phyloP scores from a whole-genome alignment of 78 protist genomes.

The Dictyostelium brefeldianum region DNA sequence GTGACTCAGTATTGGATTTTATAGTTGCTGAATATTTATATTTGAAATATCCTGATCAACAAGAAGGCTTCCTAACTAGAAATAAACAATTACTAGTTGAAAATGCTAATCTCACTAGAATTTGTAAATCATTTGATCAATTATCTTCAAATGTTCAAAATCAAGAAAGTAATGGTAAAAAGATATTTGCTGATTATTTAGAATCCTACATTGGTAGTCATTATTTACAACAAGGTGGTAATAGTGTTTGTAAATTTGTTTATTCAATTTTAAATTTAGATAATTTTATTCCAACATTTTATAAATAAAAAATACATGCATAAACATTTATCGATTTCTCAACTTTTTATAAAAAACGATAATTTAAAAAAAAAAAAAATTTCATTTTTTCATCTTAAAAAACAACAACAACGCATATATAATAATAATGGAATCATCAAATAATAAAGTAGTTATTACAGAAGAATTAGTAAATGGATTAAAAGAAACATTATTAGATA shows the following conservation, averaged over 20 bases:
- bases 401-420: not conserved
- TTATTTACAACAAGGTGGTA: conserved; percentile 6
- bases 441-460: conserved; percentile 1
- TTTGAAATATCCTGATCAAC: conserved; percentile 8
- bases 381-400: not conserved
- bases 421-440: not conserved
- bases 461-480: conserved; percentile 28
- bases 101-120: not conserved
- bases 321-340: not conserved
- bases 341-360: not conserved
- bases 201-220: conserved; percentile 50
- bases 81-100: not conserved
- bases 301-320: no score
- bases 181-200: conserved; percentile 38
- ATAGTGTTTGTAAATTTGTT: not conserved
- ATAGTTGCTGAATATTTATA: conserved; percentile 45
- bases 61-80: conserved; percentile 59
- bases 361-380: not conserved
- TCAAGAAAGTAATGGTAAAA: no score
- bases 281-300: no score
- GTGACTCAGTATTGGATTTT: conserved; percentile 60
- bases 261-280: no score
- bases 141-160: no score
- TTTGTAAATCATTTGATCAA: not conserved
- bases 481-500: conserved; percentile 39